These are phyloP conservation scores for Phytophthora pini DNA, from an alignment of 352 stramenopile species.

Conservation along the genomic window DNA sequence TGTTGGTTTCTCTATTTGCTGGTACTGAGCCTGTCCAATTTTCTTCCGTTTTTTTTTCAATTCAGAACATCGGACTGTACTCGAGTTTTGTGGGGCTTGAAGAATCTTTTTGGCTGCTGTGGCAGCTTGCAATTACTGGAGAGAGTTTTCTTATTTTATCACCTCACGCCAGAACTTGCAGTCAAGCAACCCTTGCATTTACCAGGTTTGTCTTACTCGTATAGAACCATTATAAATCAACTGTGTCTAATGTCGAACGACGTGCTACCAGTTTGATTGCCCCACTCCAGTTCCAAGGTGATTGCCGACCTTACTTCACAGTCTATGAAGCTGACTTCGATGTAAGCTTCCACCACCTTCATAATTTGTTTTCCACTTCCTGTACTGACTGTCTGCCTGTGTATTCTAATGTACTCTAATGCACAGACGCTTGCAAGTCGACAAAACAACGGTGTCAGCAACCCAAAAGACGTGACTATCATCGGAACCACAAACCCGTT, in stretches of 20 bases:
- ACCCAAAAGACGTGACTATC: slow-evolving; percentile 56
- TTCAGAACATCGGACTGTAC: slow-evolving; percentile 81
- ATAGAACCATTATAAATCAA: not conserved
- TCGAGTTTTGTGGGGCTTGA: slow-evolving; percentile 85
- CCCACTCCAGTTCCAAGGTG: slow-evolving; percentile 78
- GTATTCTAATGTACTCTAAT: not conserved
- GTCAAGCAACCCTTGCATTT: slow-evolving; percentile 81
- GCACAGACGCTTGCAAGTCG: slow-evolving; percentile 55
- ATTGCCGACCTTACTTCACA: slow-evolving; percentile 88
- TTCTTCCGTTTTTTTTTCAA: slow-evolving; percentile 1
- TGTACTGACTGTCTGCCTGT: slow-evolving; percentile 5
- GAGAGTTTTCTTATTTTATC: slow-evolving; percentile 84
- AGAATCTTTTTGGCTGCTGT: slow-evolving; percentile 79
- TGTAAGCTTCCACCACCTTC: slow-evolving; percentile 36
- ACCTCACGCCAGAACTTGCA: slow-evolving; percentile 80
- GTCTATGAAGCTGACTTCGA: slow-evolving; percentile 90
- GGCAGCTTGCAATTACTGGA: slow-evolving; percentile 86
- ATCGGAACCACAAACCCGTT: slow-evolving; percentile 90
- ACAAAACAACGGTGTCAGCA: slow-evolving; percentile 63
- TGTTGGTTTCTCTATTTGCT: not conserved
- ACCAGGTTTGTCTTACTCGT: slow-evolving; percentile 52
- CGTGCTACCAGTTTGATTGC: slow-evolving; percentile 69
- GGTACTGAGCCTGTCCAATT: not conserved
- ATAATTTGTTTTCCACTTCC: not conserved
- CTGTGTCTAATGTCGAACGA: slow-evolving; percentile 6